Conservation (phyloP, 2,329 filamentous ascomycete genomes). For the Arthrobotrys pseudoclavata region DNA sequence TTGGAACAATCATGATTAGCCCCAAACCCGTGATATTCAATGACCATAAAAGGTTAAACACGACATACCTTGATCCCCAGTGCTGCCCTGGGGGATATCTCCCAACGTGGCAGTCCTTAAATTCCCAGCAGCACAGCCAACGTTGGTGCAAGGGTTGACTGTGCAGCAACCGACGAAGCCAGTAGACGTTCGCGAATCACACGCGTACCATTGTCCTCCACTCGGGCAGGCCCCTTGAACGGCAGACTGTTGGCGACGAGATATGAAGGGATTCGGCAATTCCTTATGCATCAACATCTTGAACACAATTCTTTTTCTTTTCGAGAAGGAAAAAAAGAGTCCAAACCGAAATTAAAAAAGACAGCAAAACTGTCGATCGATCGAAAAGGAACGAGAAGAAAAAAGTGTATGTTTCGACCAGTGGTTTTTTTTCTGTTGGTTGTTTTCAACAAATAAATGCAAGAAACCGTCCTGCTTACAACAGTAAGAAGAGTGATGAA, state of each 20-base stretch:
- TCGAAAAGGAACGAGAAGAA: background rate
- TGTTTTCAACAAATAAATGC: constrained; percentile 24
- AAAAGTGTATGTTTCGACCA: constrained; percentile 1
- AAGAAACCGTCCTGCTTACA: background rate
- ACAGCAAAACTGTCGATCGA: background rate
- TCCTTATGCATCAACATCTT: constrained; percentile 41
- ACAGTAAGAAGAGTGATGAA: background rate
- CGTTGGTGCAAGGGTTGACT: constrained; percentile 41
- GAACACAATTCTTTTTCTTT: background rate
- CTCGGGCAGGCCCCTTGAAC: constrained; percentile 36
- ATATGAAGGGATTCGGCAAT: constrained; percentile 29
- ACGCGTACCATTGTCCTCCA: constrained; percentile 55
- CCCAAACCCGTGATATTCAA: background rate
- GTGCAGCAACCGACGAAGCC: constrained; percentile 58
- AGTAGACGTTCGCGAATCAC: constrained; percentile 14
- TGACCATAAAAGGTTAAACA: background rate
- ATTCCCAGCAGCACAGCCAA: constrained; percentile 51
- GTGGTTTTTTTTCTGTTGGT: constrained; percentile 11
- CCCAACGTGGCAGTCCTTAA: constrained; percentile 43
- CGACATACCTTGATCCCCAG: constrained; percentile 43
- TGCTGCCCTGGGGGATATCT: constrained; percentile 30
- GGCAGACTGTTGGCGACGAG: constrained; percentile 27
- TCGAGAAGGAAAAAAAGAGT: background rate
- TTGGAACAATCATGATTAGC: background rate
- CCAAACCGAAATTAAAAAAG: background rate